A percentile compares a stretch with the other conserved stretches of the same genome.
Evolutionary conservation across 2,329 filamentous ascomycete species (phyloP).

Genomic region (Claviceps pusilla): DNA sequence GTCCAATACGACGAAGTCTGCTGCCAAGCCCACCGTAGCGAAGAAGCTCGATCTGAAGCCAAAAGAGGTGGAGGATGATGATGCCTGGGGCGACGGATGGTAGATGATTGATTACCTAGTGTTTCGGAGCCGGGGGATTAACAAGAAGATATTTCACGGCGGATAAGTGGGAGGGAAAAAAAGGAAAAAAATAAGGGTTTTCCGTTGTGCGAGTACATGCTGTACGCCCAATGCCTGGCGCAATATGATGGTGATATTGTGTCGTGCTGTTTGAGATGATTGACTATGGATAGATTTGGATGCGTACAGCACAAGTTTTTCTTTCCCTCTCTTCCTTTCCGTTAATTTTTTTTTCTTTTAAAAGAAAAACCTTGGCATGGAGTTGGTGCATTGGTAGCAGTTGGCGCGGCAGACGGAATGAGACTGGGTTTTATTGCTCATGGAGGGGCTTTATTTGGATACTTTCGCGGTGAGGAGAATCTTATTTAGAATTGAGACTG

Average conservation of each 20-base stretch:
- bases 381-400: neutral
- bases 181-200: neutral
- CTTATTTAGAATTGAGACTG: too few species aligned
- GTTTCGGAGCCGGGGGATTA: neutral
- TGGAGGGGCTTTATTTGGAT: too few species aligned
- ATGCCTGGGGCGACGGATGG: conserved; percentile 55
- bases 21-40: conserved; percentile 15
- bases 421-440: neutral
- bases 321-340: neutral
- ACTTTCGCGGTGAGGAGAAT: too few species aligned
- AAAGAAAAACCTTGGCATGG: neutral
- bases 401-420: neutral
- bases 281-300: neutral
- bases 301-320: neutral
- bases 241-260: neutral
- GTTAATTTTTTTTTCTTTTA: neutral
- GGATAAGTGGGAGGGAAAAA: too few species aligned
- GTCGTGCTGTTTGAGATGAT: neutral
- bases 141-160: neutral
- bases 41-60: conserved; percentile 61
- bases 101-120: conserved; percentile 11
- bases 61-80: conserved; percentile 42
- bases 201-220: neutral
- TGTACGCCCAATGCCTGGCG: neutral
- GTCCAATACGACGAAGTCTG: conserved; percentile 24